Percentiles rank a stretch among this genome's conserved stretches.
Conservation (phyloP, 2,329 filamentous ascomycete species). For the Mollisiaceae sp. region DNA sequence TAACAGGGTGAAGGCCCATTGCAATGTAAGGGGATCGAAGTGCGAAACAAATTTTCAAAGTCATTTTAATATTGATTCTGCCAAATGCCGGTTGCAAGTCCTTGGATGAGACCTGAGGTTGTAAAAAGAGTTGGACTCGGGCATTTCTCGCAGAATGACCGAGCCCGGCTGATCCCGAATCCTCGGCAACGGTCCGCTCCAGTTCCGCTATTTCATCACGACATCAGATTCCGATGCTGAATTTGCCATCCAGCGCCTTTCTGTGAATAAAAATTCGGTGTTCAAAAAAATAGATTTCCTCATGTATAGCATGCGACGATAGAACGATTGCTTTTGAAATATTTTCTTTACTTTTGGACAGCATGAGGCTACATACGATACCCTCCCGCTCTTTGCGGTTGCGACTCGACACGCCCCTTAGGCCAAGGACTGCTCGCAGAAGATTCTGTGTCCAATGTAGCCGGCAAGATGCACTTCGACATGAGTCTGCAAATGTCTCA, state of each 20-base stretch:
- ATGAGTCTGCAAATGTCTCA: not conserved
- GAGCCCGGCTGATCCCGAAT: not conserved
- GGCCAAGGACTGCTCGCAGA: conserved; percentile 11
- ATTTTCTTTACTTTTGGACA: conserved; percentile 12
- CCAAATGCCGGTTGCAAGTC: too few species aligned
- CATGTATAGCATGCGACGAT: conserved; percentile 20
- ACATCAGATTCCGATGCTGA: not conserved
- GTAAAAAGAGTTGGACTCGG: not conserved
- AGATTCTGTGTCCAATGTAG: conserved; percentile 19
- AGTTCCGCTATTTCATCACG: conserved; percentile 8
- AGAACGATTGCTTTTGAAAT: conserved; percentile 11
- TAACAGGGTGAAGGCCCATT: too few species aligned
- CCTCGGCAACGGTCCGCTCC: conserved; percentile 6
- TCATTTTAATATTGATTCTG: too few species aligned
- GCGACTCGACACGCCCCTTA: conserved; percentile 11
- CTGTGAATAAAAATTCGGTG: too few species aligned
- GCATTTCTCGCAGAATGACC: conserved; percentile 2
- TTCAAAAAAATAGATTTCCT: not conserved
- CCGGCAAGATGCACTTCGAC: not conserved
- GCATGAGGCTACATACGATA: conserved; percentile 27
- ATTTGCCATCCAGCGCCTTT: not conserved
- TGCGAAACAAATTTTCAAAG: too few species aligned
- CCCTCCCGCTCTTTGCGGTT: conserved; percentile 19
- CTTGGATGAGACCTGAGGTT: not conserved
- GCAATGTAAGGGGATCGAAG: too few species aligned